These are phyloP conservation scores for Cystobasidium onofrii DNA, from an alignment of 768 basidiomycete species.

Conservation along the genomic window DNA sequence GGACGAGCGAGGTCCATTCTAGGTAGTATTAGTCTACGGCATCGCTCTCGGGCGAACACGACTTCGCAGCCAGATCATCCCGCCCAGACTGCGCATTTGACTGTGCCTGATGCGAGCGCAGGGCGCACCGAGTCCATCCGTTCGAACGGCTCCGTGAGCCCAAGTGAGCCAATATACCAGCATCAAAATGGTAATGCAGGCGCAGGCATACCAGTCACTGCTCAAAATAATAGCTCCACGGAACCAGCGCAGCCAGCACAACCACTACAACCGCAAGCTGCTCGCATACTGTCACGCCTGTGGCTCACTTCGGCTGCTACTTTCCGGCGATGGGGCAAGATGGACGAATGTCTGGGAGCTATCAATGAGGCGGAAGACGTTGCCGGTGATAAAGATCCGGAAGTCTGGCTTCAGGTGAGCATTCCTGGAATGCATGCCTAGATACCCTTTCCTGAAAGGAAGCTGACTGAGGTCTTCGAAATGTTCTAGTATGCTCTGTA, in stretches of 20 bases:
- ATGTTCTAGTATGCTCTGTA: conserved; percentile 14
- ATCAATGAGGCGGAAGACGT: conserved; percentile 90
- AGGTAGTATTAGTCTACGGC: not conserved
- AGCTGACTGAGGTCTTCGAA: not conserved
- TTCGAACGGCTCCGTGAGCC: not conserved
- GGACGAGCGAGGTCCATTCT: not conserved
- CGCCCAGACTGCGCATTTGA: not conserved
- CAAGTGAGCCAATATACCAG: not conserved
- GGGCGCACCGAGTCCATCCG: not conserved
- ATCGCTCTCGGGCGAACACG: not conserved
- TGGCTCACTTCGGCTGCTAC: conserved; percentile 95
- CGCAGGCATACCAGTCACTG: not conserved
- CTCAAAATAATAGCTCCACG: not conserved
- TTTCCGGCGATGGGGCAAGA: conserved; percentile 77
- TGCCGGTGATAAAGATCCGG: conserved; percentile 68
- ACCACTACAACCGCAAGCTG: conserved; percentile 13
- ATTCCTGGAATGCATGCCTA: conserved; percentile 1
- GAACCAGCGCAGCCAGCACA: not conserved
- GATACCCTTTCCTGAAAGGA: not conserved
- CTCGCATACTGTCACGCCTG: conserved; percentile 44
- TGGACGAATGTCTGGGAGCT: conserved; percentile 79
- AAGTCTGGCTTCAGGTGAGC: conserved; percentile 88
- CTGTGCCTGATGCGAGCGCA: not conserved
- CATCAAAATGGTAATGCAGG: not conserved
- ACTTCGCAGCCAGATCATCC: not conserved